Evolutionary conservation across 257 asterid genomes (phyloP).

Genomic region (Mitragyna speciosa): DNA sequence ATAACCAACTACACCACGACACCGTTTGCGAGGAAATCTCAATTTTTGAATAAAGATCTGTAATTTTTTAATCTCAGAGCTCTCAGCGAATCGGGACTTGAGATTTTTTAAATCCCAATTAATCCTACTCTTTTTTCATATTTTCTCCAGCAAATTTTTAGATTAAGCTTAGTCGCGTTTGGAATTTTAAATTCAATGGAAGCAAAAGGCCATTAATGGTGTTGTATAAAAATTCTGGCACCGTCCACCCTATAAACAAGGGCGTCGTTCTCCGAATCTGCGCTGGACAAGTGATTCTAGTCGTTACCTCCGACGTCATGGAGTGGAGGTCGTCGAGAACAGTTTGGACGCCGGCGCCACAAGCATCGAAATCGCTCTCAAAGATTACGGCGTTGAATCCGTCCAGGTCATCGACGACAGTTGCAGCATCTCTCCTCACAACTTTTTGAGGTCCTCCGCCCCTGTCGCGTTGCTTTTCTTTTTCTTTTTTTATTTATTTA

Average conservation of each 20-base stretch:
- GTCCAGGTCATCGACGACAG: slow-evolving; percentile 94
- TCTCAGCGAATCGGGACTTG: too few relatives aligned
- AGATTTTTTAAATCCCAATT: too few relatives aligned
- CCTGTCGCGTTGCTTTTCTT: neutral
- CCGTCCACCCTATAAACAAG: slow-evolving; percentile 67
- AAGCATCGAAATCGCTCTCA: slow-evolving; percentile 71
- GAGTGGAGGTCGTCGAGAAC: slow-evolving; percentile 98
- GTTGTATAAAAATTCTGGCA: slow-evolving; percentile 10
- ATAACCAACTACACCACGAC: slow-evolving; percentile 99
- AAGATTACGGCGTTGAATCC: slow-evolving; percentile 75
- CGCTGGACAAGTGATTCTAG: slow-evolving; percentile 89
- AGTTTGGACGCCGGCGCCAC: slow-evolving; percentile 98
- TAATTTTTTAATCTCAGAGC: too few relatives aligned
- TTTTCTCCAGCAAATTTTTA: too few relatives aligned
- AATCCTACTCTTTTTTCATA: too few relatives aligned
- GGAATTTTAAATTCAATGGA: neutral
- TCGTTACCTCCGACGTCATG: slow-evolving; percentile 94
- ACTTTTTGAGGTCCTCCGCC: slow-evolving; percentile 61
- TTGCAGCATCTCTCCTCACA: slow-evolving; percentile 75
- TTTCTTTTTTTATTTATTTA: too few relatives aligned
- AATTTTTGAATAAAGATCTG: too few relatives aligned
- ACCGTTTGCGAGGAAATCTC: too few relatives aligned
- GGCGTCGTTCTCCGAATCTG: slow-evolving; percentile 75
- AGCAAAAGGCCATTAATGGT: neutral
- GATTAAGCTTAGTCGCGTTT: neutral